phyloP scores from a whole-genome alignment of 1,284 basidiomycete genomes.

The Pseudozyma hubeiensis region DNA sequence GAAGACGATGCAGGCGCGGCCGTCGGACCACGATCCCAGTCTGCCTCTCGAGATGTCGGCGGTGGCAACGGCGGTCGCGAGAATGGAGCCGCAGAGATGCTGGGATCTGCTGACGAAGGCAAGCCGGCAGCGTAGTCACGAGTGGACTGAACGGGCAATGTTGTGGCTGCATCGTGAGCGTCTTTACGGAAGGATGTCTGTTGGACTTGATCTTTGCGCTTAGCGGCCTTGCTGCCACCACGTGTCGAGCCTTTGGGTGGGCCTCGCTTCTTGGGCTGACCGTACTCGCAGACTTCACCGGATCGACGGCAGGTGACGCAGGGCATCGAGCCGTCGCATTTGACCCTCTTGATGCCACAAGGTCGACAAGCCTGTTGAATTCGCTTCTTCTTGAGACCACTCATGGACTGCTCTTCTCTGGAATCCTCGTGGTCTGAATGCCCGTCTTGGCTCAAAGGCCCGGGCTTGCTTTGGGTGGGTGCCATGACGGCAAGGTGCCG shows the following conservation, averaged over 20 bases:
- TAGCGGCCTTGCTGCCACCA: slow-evolving; percentile 40
- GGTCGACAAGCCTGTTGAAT: slow-evolving; percentile 60
- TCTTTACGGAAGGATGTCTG: slow-evolving; percentile 10
- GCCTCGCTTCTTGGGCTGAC: slow-evolving; percentile 57
- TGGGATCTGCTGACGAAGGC: background rate
- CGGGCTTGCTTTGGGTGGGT: background rate
- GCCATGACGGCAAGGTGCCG: background rate
- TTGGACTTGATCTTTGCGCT: slow-evolving; percentile 22
- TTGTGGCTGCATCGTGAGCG: slow-evolving; percentile 18
- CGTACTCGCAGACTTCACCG: slow-evolving; percentile 57
- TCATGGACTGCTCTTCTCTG: slow-evolving; percentile 20
- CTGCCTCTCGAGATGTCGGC: slow-evolving; percentile 10
- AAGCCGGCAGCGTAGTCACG: slow-evolving; percentile 14
- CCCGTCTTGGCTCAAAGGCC: background rate
- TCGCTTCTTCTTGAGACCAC: slow-evolving; percentile 48
- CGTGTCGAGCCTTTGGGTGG: slow-evolving; percentile 59
- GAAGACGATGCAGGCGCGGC: background rate
- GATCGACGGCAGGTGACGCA: slow-evolving; percentile 52
- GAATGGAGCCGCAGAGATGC: background rate
- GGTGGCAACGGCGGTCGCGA: slow-evolving; percentile 21
- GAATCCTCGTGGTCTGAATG: slow-evolving; percentile 22
- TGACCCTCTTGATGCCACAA: slow-evolving; percentile 57
- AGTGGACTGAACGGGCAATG: slow-evolving; percentile 24
- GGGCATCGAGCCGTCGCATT: slow-evolving; percentile 53
- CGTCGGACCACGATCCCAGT: slow-evolving; percentile 11